Evolutionary conservation across 1,284 basidiomycete genomes (phyloP).

Genomic region (Trametes pubescens): DNA sequence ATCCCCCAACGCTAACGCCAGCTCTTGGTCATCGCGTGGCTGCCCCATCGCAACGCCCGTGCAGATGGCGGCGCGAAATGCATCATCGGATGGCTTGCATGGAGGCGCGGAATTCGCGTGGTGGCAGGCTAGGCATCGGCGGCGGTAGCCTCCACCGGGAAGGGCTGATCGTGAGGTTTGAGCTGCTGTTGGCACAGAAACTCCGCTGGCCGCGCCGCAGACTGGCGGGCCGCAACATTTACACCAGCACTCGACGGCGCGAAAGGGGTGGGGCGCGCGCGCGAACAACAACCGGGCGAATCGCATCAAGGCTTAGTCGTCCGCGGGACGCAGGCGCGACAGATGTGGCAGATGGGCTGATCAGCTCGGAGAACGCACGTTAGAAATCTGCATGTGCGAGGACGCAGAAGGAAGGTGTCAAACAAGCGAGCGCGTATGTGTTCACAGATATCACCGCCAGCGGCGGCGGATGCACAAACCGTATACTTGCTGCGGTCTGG

Average conservation of each 20-base stretch:
- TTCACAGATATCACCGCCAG: background rate
- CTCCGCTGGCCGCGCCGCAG: too few species aligned
- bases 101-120: background rate
- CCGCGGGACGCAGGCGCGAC: background rate
- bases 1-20: background rate
- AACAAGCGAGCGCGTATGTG: background rate
- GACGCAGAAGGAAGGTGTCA: background rate
- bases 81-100: too few species aligned
- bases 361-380: background rate
- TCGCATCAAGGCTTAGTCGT: background rate
- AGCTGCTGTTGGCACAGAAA: background rate
- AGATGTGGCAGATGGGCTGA: conserved; percentile 7
- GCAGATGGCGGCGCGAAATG: background rate
- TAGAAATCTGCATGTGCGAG: background rate
- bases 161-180: background rate
- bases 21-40: background rate
- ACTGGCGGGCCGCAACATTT: too few species aligned
- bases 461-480: background rate
- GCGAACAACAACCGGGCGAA: background rate
- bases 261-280: background rate
- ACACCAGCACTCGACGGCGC: background rate
- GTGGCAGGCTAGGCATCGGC: background rate
- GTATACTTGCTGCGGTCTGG: background rate
- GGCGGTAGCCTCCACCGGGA: background rate
- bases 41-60: background rate